These are phyloP conservation scores for Colletotrichum orbiculare DNA, from an alignment of 2,329 filamentous ascomycete genomes.

Conservation along the genomic window DNA sequence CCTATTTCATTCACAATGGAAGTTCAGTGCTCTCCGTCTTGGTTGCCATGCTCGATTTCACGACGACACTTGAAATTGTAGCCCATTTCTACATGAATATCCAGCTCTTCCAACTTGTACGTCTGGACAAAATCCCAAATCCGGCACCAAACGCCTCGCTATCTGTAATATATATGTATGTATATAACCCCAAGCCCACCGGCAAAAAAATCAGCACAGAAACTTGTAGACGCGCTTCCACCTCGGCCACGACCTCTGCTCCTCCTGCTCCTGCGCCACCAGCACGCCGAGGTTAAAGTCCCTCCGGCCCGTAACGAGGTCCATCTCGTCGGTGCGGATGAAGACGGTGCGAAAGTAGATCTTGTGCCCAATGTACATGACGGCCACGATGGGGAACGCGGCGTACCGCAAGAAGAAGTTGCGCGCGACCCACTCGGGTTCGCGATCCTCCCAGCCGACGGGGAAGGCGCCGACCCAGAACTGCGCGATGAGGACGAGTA, in stretches of 20 bases:
- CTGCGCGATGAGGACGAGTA: conserved; percentile 81
- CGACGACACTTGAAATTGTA: not conserved
- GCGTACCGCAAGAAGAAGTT: conserved; percentile 82
- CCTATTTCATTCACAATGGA: conserved; percentile 7
- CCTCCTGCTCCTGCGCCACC: conserved; percentile 82
- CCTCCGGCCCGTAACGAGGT: conserved; percentile 84
- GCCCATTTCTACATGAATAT: not conserved
- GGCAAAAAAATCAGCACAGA: conserved; percentile 65
- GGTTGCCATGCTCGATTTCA: not conserved
- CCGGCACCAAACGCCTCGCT: conserved; percentile 14
- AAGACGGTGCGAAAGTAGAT: conserved; percentile 76
- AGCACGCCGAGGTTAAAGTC: conserved; percentile 86
- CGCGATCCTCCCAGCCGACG: conserved; percentile 64
- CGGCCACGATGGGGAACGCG: conserved; percentile 74
- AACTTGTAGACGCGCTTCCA: conserved; percentile 84
- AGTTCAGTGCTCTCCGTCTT: not conserved
- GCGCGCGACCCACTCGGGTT: conserved; percentile 59
- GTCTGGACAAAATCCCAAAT: not conserved
- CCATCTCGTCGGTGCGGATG: conserved; percentile 79
- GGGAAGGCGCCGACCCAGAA: conserved; percentile 91
- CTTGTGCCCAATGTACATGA: conserved; percentile 81
- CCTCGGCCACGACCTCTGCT: conserved; percentile 75
- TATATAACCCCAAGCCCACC: not conserved
- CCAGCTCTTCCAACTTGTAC: not conserved
- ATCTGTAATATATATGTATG: not conserved